These are phyloP conservation scores for Neckera pumila DNA, from an alignment of 225 moss, liverwort and hornwort genomes.

Conservation along the genomic window DNA sequence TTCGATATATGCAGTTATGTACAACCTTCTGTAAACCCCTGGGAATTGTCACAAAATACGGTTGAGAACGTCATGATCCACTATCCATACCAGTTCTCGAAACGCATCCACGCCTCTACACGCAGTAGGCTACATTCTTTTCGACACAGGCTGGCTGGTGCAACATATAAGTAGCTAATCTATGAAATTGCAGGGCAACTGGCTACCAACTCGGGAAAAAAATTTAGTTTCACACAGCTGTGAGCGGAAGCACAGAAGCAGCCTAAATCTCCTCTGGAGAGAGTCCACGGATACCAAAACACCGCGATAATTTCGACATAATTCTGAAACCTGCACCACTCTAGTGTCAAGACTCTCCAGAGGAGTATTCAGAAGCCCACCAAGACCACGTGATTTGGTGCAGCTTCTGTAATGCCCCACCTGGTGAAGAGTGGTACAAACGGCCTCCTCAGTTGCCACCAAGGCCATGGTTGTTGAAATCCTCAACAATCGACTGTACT, in stretches of 20 bases:
- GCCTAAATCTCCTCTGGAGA: not conserved
- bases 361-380: not conserved
- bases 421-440: not conserved
- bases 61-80: not conserved
- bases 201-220: slow-evolving; percentile 5
- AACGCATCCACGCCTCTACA: not conserved
- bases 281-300: not conserved
- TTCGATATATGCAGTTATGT: not conserved
- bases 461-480: not conserved
- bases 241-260: slow-evolving; percentile 10
- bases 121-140: slow-evolving; percentile 8
- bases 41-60: not conserved
- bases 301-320: not conserved
- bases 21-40: not conserved
- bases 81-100: not conserved
- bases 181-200: not conserved
- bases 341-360: not conserved
- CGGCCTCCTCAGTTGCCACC: not conserved
- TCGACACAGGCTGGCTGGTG: slow-evolving; percentile 1
- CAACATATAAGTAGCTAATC: not conserved
- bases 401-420: not conserved
- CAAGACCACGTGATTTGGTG: not conserved
- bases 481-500: not conserved
- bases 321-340: not conserved
- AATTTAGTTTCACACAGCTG: slow-evolving; percentile 12